Base-by-base conservation (phyloP, 768 basidiomycete species). In the Mrakia hoshinonis region DNA sequence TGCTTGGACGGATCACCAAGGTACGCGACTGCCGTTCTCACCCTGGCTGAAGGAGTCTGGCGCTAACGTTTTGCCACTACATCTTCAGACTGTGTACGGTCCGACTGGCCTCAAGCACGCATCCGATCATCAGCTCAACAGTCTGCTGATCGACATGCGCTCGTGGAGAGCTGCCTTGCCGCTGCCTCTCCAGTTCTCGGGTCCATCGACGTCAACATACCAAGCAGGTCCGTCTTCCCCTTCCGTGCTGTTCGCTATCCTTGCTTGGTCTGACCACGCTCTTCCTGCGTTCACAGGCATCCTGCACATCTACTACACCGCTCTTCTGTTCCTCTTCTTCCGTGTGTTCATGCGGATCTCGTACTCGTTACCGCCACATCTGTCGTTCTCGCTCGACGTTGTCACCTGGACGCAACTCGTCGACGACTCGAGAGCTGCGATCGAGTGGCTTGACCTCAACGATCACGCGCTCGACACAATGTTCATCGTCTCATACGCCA, bases 311-410 rank as follows among this genome's bases (percentile, higher is more conserved):
- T 83, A 92, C 49, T 93, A 91, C 78, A 85, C 89, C 38, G 92
- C 90, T 77, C 87, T 97, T 54, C 88, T 87, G 75, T 96, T 98
- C 87, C 90, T 98, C 79, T 94, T 96, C 81, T 96, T 92, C 87
- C 89, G 95, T 63, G 92, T 96, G 39, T 98, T 97, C 82, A 94
- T 97, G 91, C 86, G 95, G 65, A 92, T 97, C 80, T 92, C 91
- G 70, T 98, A 96, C 81, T 84, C 87, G 24, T 90, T 91, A 77
- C 93, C 95, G 11, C 85, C 85, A 13, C 76, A 77, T 69, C 71
- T 77, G 34, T 62, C 62, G 55, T 73, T 79, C 54, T 72, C 73
- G 31, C 47, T 94, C 74, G 89, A 87, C 1, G 84, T 92, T 34
- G 87, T 88, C 76, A 85, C 87, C 74, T 96, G 91, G 92, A 84